A percentile compares a stretch with the other conserved stretches of the same genome.
Conservation (phyloP, 2,329 filamentous ascomycete genomes). For the Aspergillus fumigatus region DNA sequence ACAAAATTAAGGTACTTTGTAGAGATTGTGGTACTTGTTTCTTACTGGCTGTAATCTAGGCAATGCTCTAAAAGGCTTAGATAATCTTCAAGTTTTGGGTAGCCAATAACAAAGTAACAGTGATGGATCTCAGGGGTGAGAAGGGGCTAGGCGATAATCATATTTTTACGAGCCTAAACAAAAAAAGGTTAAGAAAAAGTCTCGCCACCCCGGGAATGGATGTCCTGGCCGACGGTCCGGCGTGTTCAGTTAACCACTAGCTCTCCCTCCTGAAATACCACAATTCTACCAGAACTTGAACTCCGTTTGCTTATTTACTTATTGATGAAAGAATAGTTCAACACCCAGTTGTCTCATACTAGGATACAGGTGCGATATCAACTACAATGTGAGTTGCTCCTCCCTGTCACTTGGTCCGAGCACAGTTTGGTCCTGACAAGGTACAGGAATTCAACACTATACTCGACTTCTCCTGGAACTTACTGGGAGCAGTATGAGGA, state of each 20-base stretch:
- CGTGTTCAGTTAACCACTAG: conserved; percentile 7
- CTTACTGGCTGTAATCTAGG: background rate
- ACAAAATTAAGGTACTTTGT: no score
- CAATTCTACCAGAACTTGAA: background rate
- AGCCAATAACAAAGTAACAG: background rate
- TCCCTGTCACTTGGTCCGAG: background rate
- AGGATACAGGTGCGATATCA: background rate
- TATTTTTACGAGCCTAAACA: background rate
- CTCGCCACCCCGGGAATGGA: conserved; percentile 34
- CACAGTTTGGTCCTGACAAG: background rate
- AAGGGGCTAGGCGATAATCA: background rate
- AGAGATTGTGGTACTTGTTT: background rate
- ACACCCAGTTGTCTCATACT: background rate
- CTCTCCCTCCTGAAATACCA: background rate
- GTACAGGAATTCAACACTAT: conserved; percentile 45
- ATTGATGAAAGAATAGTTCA: background rate
- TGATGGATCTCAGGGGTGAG: background rate
- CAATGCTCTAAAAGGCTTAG: background rate
- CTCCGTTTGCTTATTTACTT: background rate
- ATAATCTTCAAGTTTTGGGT: background rate
- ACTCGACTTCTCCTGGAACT: conserved; percentile 46
- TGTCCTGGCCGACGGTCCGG: conserved; percentile 14
- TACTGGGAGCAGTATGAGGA: conserved; percentile 65
- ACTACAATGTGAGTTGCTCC: conserved; percentile 20
- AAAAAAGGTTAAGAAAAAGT: conserved; percentile 15